Percentiles rank a stretch among this genome's conserved stretches.
Conservation (phyloP, 2,329 filamentous ascomycete genomes). For the Blastomyces emzantsi region DNA sequence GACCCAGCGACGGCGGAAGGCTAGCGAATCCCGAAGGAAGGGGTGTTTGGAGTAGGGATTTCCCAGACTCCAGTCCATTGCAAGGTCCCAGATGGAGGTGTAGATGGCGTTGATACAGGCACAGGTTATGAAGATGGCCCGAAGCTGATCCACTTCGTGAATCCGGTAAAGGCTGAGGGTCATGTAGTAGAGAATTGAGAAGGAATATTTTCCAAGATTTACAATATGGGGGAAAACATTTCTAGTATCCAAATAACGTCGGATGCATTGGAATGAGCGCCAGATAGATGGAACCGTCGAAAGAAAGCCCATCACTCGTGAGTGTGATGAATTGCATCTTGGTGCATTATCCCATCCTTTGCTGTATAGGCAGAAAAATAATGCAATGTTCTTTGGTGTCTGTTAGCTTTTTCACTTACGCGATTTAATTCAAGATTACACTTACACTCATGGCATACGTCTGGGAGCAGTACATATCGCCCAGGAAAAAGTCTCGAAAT, state of each 20-base stretch:
- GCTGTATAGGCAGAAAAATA: constrained; percentile 94
- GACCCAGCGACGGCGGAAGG: constrained; percentile 66
- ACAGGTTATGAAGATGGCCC: constrained; percentile 67
- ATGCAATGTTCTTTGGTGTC: constrained; percentile 63
- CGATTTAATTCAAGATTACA: constrained; percentile 33
- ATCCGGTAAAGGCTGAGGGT: constrained; percentile 78
- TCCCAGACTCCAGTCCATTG: constrained; percentile 93
- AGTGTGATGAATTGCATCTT: constrained; percentile 79
- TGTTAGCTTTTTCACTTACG: not conserved
- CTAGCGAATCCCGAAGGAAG: constrained; percentile 67
- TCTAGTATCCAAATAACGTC: constrained; percentile 77
- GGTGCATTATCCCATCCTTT: constrained; percentile 61
- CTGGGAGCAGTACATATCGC: constrained; percentile 94
- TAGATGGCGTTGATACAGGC: constrained; percentile 78
- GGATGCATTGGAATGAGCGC: constrained; percentile 82
- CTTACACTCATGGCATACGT: constrained; percentile 81
- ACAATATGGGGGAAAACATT: constrained; percentile 87
- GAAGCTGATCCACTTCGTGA: constrained; percentile 46
- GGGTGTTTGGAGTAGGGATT: constrained; percentile 61
- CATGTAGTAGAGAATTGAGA: constrained; percentile 71
- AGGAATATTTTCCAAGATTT: constrained; percentile 85
- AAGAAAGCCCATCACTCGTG: constrained; percentile 77
- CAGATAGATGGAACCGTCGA: constrained; percentile 74
- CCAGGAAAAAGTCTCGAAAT: constrained; percentile 94
- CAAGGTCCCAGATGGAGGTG: constrained; percentile 81